Base-by-base conservation (phyloP, 192 early-diverging fungal species). In the Thamnidium elegans region DNA sequence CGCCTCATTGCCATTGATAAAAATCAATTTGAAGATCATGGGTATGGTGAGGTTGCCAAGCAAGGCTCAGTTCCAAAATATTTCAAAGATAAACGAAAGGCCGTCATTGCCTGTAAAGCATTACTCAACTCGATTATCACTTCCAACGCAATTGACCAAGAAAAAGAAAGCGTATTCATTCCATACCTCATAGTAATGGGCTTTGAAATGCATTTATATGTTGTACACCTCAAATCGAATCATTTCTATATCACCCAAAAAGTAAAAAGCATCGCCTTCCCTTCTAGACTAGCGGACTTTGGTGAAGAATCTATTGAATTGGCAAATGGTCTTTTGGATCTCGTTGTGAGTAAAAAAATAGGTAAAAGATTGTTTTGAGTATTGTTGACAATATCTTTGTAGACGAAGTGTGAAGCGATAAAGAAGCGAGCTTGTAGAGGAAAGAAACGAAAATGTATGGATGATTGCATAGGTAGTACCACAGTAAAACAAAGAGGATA, bases 281-380 rank as follows among this genome's bases (percentile, higher is more conserved):
- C 31, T 34, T 55, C 14, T 34, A 32, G 6, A 34, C 53, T 55
- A 34, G 30, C 30, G 11, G 30, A 32, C 53, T 26, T 55, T 55
- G 53, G 31, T 34, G 3, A 55, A 55, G 30, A 55, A 55, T 55
- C 53, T 15, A 30, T 34, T 55, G 53, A 55, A 55, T 34, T 55
- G 13, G 53, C 30, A 55, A 55, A 55, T 55, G 53, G 53, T 55
- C 53, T 55, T 55, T 55, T 55, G 53, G 53, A 55, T 55, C 31
- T 55, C 53, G 53, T 55, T 55, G 53, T 55, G 32, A 55, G 53
- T 55, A n/a, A 39, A 55, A 55, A 55, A 55, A 55, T 54, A 54
- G 30, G 30, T 54, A 55, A 55, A 55, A 55, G 53, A 55, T 55
- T 55, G 53, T 55, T 55, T 55, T 55, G 53, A 55, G 32, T 55